Percentiles rank a stretch among this genome's conserved stretches.
Evolutionary conservation across 257 asterid species (phyloP).

Genomic region (Cinchona pubescens): DNA sequence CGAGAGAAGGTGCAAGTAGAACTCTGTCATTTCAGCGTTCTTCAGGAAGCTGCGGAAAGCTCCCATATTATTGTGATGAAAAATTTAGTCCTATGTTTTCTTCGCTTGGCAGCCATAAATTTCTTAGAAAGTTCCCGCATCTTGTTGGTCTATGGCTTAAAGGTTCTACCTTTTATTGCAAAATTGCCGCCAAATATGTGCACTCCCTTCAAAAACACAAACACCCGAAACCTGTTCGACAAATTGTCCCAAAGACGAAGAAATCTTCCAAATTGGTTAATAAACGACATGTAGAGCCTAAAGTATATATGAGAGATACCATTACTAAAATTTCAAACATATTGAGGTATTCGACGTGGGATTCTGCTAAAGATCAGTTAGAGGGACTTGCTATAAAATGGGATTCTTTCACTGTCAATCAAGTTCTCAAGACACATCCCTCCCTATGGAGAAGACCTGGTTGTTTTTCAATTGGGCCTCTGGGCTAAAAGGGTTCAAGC

Average conservation of each 20-base stretch:
- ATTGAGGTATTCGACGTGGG: slow-evolving; percentile 77
- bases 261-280: slow-evolving; percentile 28
- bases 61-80: not conserved
- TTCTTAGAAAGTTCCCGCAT: slow-evolving; percentile 32
- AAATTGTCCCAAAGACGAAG: slow-evolving; percentile 18
- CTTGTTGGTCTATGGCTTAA: slow-evolving; percentile 23
- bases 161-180: slow-evolving; percentile 23
- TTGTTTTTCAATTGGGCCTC: slow-evolving; percentile 90
- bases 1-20: no score
- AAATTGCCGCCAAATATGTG: not conserved
- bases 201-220: slow-evolving; percentile 15
- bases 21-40: no score
- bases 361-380: slow-evolving; percentile 63
- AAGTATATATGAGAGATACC: slow-evolving; percentile 46
- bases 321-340: slow-evolving; percentile 54
- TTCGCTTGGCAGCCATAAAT: slow-evolving; percentile 27
- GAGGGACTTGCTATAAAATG: slow-evolving; percentile 56
- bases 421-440: slow-evolving; percentile 91
- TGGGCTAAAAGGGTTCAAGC: slow-evolving; percentile 53
- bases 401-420: slow-evolving; percentile 88
- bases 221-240: slow-evolving; percentile 29
- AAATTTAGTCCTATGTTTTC: slow-evolving; percentile 39
- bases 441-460: slow-evolving; percentile 94
- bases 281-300: slow-evolving; percentile 35
- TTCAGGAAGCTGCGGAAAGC: no score